These are phyloP conservation scores for Fraxinus sp. DNA, from an alignment of 305 asterid genomes.

Conservation along the genomic window DNA sequence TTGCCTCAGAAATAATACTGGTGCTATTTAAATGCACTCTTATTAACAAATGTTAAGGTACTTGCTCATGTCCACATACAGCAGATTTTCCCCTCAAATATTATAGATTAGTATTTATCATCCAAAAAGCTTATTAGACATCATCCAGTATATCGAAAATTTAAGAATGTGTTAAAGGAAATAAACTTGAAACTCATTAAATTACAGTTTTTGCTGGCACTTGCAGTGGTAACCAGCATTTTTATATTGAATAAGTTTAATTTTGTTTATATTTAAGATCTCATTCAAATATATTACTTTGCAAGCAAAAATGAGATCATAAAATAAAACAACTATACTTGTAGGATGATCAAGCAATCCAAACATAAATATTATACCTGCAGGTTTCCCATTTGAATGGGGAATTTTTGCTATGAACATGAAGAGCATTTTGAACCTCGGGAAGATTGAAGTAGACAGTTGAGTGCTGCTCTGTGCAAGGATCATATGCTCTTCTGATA, in stretches of 20 bases:
- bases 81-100: neutral
- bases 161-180: neutral
- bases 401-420: constrained; percentile 48
- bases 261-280: neutral
- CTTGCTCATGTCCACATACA: neutral
- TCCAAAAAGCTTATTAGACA: neutral
- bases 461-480: constrained; percentile 86
- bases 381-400: constrained; percentile 67
- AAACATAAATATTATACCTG: constrained; percentile 47
- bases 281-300: neutral
- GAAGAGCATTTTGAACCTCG: constrained; percentile 89
- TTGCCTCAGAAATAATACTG: constrained; percentile 7
- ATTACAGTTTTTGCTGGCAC: neutral
- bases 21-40: neutral
- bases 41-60: neutral
- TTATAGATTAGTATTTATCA: neutral
- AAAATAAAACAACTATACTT: neutral
- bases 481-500: constrained; percentile 74
- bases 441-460: constrained; percentile 80
- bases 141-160: neutral
- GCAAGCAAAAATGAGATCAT: constrained; percentile 1
- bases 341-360: neutral
- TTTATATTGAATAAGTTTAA: neutral
- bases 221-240: neutral
- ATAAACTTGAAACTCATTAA: neutral